A percentile compares a stretch with the other conserved stretches of the same genome.
These are phyloP conservation scores for Fusarium illudens DNA, from an alignment of 2,329 filamentous ascomycete genomes.

Conservation along the genomic window DNA sequence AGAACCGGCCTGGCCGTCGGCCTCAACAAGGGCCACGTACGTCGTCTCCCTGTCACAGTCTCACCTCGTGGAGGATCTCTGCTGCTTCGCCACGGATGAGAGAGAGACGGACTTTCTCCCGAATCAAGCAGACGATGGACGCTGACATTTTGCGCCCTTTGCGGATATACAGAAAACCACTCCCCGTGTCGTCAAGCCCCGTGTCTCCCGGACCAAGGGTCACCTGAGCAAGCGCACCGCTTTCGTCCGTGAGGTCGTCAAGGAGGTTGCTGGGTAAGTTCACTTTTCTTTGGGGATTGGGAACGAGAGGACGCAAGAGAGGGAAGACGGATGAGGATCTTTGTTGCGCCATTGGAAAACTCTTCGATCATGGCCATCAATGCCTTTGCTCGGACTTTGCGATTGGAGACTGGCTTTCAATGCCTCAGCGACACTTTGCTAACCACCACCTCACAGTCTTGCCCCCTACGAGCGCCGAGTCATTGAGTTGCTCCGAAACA, in stretches of 20 bases:
- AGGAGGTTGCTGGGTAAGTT: conserved; percentile 94
- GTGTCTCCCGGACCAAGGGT: conserved; percentile 88
- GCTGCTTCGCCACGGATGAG: conserved; percentile 49
- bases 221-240: conserved; percentile 95
- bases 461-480: conserved; percentile 98
- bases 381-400: background rate
- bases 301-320: background rate
- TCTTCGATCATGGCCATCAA: background rate
- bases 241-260: conserved; percentile 97
- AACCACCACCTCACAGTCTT: conserved; percentile 62
- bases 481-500: conserved; percentile 98
- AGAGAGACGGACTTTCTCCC: conserved; percentile 20
- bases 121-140: conserved; percentile 69
- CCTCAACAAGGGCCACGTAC: conserved; percentile 72
- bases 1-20: conserved; percentile 68
- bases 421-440: conserved; percentile 19
- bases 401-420: background rate
- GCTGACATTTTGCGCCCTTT: conserved; percentile 58
- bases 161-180: conserved; percentile 77
- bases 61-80: conserved; percentile 81
- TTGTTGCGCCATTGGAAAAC: background rate
- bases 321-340: background rate
- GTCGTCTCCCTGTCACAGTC: conserved; percentile 58
- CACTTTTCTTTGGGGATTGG: conserved; percentile 1
- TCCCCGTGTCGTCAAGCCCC: conserved; percentile 77